A percentile compares a stretch with the other conserved stretches of the same genome.
Conservation (phyloP, 495 filamentous ascomycete genomes). For the Penicillium cinerascens region DNA sequence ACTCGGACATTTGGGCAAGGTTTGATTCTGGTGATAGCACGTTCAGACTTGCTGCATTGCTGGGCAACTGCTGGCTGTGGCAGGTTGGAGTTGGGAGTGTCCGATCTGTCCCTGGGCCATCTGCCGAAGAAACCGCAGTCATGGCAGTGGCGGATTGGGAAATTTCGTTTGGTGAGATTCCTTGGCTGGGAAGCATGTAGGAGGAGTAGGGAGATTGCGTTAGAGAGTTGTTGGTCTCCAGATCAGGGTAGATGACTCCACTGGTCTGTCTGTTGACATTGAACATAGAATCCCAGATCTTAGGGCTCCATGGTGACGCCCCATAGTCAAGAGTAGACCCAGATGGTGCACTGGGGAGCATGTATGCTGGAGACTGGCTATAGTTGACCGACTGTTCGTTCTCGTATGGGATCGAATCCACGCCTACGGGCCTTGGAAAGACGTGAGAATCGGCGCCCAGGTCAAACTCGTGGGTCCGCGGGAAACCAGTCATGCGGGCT, state of each 20-base stretch:
- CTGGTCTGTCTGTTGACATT: constrained; percentile 15
- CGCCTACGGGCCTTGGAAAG: constrained; percentile 17
- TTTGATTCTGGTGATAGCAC: constrained; percentile 1
- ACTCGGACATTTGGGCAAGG: constrained; percentile 1
- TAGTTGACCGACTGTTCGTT: constrained; percentile 27
- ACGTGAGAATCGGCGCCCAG: constrained; percentile 18
- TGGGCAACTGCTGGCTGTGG: constrained; percentile 17
- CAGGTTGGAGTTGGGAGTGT: constrained; percentile 37
- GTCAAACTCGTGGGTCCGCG: constrained; percentile 27
- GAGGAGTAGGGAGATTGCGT: constrained; percentile 25
- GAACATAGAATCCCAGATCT: constrained; percentile 25
- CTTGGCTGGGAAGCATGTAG: constrained; percentile 30
- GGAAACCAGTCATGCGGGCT: constrained; percentile 16
- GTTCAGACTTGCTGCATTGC: constrained; percentile 2
- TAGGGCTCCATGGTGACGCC: constrained; percentile 23
- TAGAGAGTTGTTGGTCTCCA: constrained; percentile 19
- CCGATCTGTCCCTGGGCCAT: constrained; percentile 28
- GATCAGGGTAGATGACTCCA: constrained; percentile 28
- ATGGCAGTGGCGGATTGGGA: constrained; percentile 17
- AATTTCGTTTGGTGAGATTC: constrained; percentile 17
- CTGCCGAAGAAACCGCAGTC: constrained; percentile 17
- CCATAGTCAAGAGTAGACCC: constrained; percentile 26
- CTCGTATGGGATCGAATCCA: constrained; percentile 32
- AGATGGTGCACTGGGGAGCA: constrained; percentile 25
- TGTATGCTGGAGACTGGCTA: constrained; percentile 27